A percentile compares a stretch with the other conserved stretches of the same genome.
phyloP scores from a whole-genome alignment of 768 basidiomycete genomes.

The Trametes villosa region DNA sequence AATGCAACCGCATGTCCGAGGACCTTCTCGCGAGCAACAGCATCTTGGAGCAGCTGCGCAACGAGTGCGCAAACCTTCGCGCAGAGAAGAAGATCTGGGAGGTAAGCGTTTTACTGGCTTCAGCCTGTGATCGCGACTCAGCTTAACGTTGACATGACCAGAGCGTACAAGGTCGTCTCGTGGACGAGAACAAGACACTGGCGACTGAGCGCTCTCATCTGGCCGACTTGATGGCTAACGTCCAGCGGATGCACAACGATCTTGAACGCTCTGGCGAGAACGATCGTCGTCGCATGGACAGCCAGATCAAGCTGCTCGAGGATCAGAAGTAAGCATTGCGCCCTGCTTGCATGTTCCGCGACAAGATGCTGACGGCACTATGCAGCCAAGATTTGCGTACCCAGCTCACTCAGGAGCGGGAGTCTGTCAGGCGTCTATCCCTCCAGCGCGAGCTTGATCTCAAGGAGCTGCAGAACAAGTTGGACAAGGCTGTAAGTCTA shows the following conservation, averaged over 20 bases:
- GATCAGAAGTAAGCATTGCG: slow-evolving; percentile 66
- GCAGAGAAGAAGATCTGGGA: slow-evolving; percentile 96
- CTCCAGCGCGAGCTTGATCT: slow-evolving; percentile 82
- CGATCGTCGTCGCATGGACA: slow-evolving; percentile 80
- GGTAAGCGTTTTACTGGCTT: slow-evolving; percentile 50
- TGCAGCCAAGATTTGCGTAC: slow-evolving; percentile 72
- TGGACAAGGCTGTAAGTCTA: slow-evolving; percentile 69
- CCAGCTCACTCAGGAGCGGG: slow-evolving; percentile 76
- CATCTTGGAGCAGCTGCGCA: slow-evolving; percentile 75
- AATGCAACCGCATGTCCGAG: slow-evolving; percentile 68
- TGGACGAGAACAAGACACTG: slow-evolving; percentile 83
- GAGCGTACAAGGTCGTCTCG: slow-evolving; percentile 79
- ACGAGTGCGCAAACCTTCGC: slow-evolving; percentile 84
- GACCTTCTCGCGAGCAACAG: slow-evolving; percentile 63
- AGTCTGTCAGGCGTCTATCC: slow-evolving; percentile 69
- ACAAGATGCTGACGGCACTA: neutral
- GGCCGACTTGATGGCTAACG: slow-evolving; percentile 85
- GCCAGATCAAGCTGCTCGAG: slow-evolving; percentile 77
- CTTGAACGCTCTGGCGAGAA: slow-evolving; percentile 83
- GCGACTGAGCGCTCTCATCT: slow-evolving; percentile 83
- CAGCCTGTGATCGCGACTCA: neutral
- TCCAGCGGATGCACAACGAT: slow-evolving; percentile 90
- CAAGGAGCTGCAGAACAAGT: slow-evolving; percentile 70
- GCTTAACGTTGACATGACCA: slow-evolving; percentile 32
- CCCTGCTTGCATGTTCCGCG: neutral